Base-by-base conservation (phyloP, 2,329 filamentous ascomycete genomes). In the Aspergillus spinulosporus region DNA sequence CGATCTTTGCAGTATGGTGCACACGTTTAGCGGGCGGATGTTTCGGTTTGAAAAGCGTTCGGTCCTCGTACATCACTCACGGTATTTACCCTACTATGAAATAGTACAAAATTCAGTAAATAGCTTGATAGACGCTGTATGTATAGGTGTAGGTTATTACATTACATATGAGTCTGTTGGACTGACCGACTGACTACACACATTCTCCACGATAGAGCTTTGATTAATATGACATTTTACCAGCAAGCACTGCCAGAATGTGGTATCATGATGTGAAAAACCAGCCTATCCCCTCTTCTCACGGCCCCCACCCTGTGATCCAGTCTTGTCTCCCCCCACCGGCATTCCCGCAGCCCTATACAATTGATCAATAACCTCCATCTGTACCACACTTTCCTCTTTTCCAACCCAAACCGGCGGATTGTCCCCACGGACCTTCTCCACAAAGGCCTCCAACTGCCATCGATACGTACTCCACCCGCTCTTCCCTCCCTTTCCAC, bases 341-440 rank as follows among this genome's bases (percentile, higher is more conserved):
- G 29, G n/a, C 29, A 47, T 11, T 11, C 14, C 5, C 28, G 29
- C 29, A 47, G n/a, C 45, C 29, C 45, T 44, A 44, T 44, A 44
- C 40, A 44, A 44, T 14, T 44, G n/a, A 26, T 44, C 40, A 44
- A 44, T 44, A 5, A 44, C 40, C 40, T 44, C 40, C 40, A 44
- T 44, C 40, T 44, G 40, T 6, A 12, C 40, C 40, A 44, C 14
- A 9, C 40, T 26, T 15, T 21, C 40, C 40, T 44, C 40, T 5
- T 12, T 12, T 2, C 14, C 21, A 21, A 44, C 40, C 40, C 40
- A 44, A 26, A 6, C 8, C 8, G 40, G 14, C 40, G 14, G 40
- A 5, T 26, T 15, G 14, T 14, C 21, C 8, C 4, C 40, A n/a
- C 8, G 5, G 6, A 26, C 40, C 40, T 12, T 44, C 14, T 21